These are phyloP conservation scores for Papilionanthe hybrid DNA, from an alignment of 116 monocot genomes.

Conservation along the genomic window DNA sequence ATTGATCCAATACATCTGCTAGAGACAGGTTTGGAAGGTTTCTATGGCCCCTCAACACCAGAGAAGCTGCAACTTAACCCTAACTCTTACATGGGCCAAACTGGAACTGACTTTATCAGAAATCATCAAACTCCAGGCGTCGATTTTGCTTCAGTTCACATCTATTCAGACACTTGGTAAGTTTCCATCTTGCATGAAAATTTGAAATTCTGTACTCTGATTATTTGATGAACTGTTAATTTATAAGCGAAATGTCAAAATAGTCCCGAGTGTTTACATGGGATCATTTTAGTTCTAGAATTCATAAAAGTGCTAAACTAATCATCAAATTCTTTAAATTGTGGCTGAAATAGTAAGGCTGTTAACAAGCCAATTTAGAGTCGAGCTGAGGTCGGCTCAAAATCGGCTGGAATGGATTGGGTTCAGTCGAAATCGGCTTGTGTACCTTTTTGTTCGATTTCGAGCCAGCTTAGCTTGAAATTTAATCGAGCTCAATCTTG, in stretches of 20 bases:
- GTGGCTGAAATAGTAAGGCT: no score
- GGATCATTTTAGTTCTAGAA: no score
- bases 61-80: slow-evolving; percentile 55
- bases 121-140: slow-evolving; percentile 59
- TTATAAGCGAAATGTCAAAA: not conserved
- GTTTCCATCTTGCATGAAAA: not conserved
- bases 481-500: no score
- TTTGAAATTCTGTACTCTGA: not conserved
- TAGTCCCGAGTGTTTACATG: no score
- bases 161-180: slow-evolving; percentile 79
- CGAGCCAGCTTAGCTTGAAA: no score
- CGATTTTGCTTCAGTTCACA: slow-evolving; percentile 82
- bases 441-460: no score
- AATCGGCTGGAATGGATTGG: no score
- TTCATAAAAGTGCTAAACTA: no score
- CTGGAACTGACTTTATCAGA: slow-evolving; percentile 78
- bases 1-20: slow-evolving; percentile 71
- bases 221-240: not conserved
- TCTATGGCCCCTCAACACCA: slow-evolving; percentile 75
- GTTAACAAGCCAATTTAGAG: no score
- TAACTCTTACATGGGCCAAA: slow-evolving; percentile 25
- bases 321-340: no score
- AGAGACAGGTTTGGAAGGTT: slow-evolving; percentile 70
- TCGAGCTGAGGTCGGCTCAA: no score
- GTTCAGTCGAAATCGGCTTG: no score